Conservation (phyloP, 345 rosid genomes). For the Cardamine occulta region DNA sequence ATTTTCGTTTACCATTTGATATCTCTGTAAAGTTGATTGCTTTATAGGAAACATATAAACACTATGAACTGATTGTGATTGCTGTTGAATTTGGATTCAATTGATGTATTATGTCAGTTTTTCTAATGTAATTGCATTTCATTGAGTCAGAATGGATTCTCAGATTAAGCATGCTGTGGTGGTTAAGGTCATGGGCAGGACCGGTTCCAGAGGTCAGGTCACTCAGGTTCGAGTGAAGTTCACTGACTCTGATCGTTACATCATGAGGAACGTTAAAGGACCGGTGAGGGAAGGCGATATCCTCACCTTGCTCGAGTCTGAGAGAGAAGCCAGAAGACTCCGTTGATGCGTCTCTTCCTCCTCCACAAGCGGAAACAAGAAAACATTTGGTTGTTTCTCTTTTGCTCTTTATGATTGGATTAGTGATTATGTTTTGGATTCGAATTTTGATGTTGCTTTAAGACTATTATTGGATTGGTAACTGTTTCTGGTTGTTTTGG, state of each 20-base stretch:
- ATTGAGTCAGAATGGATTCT: conserved; percentile 64
- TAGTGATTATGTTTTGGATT: conserved; percentile 8
- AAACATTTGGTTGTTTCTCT: conserved; percentile 5
- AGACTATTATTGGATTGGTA: conserved; percentile 26
- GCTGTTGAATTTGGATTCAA: not conserved
- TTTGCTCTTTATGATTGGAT: conserved; percentile 3
- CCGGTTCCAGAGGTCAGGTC: conserved; percentile 91
- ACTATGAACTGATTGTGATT: not conserved
- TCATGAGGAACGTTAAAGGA: conserved; percentile 40
- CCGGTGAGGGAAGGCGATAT: conserved; percentile 46
- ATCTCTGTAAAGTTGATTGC: not conserved
- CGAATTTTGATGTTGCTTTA: conserved; percentile 21
- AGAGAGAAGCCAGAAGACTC: conserved; percentile 50
- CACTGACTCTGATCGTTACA: conserved; percentile 42
- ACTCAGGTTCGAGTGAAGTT: conserved; percentile 90
- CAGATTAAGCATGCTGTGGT: conserved; percentile 80
- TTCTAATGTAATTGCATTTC: not conserved
- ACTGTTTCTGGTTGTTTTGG: not conserved
- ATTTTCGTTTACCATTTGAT: not conserved
- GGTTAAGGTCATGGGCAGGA: conserved; percentile 87
- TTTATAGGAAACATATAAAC: not conserved
- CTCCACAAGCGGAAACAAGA: not conserved
- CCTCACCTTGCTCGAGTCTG: conserved; percentile 49
- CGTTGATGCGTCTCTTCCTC: conserved; percentile 25
- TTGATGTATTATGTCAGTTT: not conserved